These are phyloP conservation scores for Botrytis pseudocinerea DNA, from an alignment of 2,329 filamentous ascomycete genomes.

Conservation along the genomic window DNA sequence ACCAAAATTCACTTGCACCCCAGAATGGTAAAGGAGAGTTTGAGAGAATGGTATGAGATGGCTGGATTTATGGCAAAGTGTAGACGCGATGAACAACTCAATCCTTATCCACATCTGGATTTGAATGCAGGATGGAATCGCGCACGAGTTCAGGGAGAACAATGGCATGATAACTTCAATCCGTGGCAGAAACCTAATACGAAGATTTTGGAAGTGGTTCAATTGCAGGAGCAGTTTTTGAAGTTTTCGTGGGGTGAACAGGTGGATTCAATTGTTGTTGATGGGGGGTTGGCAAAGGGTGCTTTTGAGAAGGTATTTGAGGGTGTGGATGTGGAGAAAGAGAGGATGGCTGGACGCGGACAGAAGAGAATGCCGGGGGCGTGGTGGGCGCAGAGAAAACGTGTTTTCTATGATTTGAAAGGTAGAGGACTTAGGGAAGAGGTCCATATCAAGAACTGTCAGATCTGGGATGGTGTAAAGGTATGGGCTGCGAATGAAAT, in stretches of 20 bases:
- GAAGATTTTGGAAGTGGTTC: not conserved
- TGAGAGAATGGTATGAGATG: slow-evolving; percentile 12
- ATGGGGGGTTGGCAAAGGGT: slow-evolving; percentile 22
- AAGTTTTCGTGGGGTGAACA: slow-evolving; percentile 25
- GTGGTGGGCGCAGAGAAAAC: slow-evolving; percentile 29
- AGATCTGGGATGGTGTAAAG: slow-evolving; percentile 5
- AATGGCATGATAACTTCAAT: not conserved
- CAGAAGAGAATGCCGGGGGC: slow-evolving; percentile 25
- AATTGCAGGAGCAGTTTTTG: not conserved
- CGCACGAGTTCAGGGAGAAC: slow-evolving; percentile 9
- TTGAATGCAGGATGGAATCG: slow-evolving; percentile 18
- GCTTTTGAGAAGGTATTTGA: slow-evolving; percentile 30
- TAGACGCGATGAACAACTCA: not conserved
- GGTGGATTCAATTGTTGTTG: slow-evolving; percentile 25
- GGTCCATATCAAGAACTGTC: slow-evolving; percentile 16
- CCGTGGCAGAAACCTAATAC: not conserved
- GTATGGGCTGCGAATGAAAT: slow-evolving; percentile 12
- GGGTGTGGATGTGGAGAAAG: slow-evolving; percentile 19
- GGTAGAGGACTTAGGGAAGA: slow-evolving; percentile 27
- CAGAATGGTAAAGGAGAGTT: not conserved
- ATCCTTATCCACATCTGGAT: slow-evolving; percentile 14
- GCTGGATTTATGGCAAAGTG: not conserved
- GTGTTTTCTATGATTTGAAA: slow-evolving; percentile 22
- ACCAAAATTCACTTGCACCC: not conserved
- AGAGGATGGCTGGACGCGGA: slow-evolving; percentile 3